Conservation (phyloP, 2,329 filamentous ascomycete species). For the Truncatella angustata region DNA sequence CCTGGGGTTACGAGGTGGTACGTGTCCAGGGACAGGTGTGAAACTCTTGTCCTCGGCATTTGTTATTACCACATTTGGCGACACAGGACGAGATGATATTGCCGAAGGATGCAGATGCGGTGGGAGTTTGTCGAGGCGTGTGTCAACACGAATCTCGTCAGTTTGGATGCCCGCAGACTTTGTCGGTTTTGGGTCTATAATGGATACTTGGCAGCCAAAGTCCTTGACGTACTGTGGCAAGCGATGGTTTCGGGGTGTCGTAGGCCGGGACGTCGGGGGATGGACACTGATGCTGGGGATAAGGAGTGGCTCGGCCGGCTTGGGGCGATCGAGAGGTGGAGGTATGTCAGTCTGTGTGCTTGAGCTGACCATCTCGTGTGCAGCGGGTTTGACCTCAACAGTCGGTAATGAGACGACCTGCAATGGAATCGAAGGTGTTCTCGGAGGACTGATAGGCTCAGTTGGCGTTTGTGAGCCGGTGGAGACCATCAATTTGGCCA, state of each 20-base stretch:
- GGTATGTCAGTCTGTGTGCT: conserved; percentile 60
- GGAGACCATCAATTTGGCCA: conserved; percentile 58
- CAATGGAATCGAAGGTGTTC: conserved; percentile 56
- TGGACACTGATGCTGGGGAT: conserved; percentile 91
- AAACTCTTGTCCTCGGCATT: conserved; percentile 42
- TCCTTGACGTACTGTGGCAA: conserved; percentile 83
- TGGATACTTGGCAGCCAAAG: conserved; percentile 74
- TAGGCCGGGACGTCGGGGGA: conserved; percentile 80
- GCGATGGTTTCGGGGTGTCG: conserved; percentile 70
- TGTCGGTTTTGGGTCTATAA: conserved; percentile 48
- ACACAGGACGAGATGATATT: conserved; percentile 61
- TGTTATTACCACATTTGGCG: conserved; percentile 40
- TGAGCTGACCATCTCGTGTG: conserved; percentile 46
- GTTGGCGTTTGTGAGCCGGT: conserved; percentile 61
- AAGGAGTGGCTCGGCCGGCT: conserved; percentile 23
- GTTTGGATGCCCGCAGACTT: conserved; percentile 69
- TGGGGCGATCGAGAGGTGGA: conserved; percentile 16
- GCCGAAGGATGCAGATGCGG: conserved; percentile 76
- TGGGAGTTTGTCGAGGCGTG: conserved; percentile 71
- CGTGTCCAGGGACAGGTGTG: conserved; percentile 49
- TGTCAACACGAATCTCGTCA: conserved; percentile 84
- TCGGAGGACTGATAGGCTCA: conserved; percentile 62
- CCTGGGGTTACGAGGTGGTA: conserved; percentile 60
- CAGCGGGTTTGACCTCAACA: conserved; percentile 28
- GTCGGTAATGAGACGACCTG: conserved; percentile 35